Conservation (phyloP, 371 early-diverging fungal genomes). For the Saksenaea vasiformis region DNA sequence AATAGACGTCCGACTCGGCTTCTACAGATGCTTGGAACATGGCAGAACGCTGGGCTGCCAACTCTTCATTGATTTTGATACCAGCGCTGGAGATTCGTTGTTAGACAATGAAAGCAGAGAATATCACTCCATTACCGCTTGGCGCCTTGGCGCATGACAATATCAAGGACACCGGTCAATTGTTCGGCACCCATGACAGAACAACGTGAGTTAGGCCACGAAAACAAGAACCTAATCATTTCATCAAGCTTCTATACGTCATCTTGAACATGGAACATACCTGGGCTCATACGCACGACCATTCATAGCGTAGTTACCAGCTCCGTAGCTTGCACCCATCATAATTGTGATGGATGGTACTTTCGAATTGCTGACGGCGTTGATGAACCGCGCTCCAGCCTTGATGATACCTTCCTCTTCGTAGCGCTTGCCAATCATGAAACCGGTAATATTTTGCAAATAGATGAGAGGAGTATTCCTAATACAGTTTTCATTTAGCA, state of each 20-base stretch:
- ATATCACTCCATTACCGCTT: constrained; percentile 41
- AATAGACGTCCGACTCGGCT: constrained; percentile 71
- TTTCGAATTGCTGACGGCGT: constrained; percentile 72
- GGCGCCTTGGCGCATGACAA: constrained; percentile 72
- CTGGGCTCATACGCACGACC: constrained; percentile 76
- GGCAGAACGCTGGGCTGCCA: constrained; percentile 52
- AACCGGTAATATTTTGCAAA: constrained; percentile 62
- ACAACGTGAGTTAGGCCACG: constrained; percentile 78
- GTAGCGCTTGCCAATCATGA: constrained; percentile 76
- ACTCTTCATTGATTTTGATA: constrained; percentile 62
- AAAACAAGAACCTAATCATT: constrained; percentile 63
- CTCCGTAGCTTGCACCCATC: constrained; percentile 79
- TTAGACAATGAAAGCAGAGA: neutral
- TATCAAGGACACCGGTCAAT: constrained; percentile 71
- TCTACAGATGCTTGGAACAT: constrained; percentile 70
- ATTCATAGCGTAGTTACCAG: constrained; percentile 84
- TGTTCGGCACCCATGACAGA: constrained; percentile 82
- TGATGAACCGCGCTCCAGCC: constrained; percentile 76
- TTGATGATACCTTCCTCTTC: constrained; percentile 82
- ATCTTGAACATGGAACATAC: constrained; percentile 14
- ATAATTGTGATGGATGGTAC: constrained; percentile 78
- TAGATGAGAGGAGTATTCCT: constrained; percentile 69
- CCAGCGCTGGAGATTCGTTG: constrained; percentile 34
- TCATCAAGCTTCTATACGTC: neutral
- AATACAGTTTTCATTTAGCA: neutral